These are phyloP conservation scores for Cornus controversa DNA, from an alignment of 148 eudicot species.

Conservation along the genomic window DNA sequence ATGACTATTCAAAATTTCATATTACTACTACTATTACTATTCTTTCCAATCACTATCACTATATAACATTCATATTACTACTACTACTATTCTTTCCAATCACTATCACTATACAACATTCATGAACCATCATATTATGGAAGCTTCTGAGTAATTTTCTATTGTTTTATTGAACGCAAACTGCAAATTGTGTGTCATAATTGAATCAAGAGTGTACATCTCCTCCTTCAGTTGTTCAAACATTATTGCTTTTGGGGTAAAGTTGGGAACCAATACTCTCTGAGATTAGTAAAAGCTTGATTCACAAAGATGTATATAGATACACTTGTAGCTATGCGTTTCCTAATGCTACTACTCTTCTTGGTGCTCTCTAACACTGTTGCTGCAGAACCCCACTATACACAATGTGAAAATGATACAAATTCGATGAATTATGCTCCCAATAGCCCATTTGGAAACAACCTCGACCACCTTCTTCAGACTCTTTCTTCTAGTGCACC, in stretches of 20 bases:
- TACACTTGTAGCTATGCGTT: not conserved
- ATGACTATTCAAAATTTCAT: no score
- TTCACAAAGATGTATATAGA: not conserved
- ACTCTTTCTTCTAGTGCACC: constrained; percentile 17
- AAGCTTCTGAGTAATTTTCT: no score
- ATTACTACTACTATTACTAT: no score
- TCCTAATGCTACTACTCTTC: constrained; percentile 1
- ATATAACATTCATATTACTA: no score
- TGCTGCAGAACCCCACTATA: constrained; percentile 14
- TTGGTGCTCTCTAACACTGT: not conserved
- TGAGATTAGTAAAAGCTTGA: not conserved
- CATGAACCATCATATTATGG: no score
- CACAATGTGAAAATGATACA: not conserved
- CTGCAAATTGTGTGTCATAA: no score
- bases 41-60: no score
- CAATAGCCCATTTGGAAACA: constrained; percentile 22
- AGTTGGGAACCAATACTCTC: not conserved
- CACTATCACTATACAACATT: no score
- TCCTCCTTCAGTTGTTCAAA: not conserved
- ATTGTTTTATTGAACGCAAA: no score
- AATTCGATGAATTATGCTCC: not conserved
- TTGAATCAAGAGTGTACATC: no score
- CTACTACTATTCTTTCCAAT: no score
- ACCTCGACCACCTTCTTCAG: constrained; percentile 21
- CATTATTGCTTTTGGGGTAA: not conserved